Evolutionary conservation across 306 rosid species (phyloP), one percentile per base, ranked within the genome.

Genomic region (Cicer arietinum): DNA sequence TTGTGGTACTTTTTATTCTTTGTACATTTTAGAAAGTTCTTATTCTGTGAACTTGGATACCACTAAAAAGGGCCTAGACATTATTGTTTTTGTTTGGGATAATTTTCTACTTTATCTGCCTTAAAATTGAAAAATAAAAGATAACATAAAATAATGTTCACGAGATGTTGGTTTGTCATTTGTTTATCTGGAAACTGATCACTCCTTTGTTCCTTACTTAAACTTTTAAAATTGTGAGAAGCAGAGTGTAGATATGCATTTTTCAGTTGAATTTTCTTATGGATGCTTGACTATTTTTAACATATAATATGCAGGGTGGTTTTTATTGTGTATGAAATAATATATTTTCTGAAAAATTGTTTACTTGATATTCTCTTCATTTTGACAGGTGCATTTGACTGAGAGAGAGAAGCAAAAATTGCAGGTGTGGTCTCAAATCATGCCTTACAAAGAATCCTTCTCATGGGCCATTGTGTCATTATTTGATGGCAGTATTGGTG

Each of bases 371-470:
- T 75, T 74, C 58, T 77, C 51, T 82, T 74, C 74, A 44, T 67
- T 69, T 79, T 79, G 67, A 76, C 93, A 94, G 99, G 99, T 77
- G 76, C 92, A 89, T 62, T 85, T 94, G 93, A 81, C 85, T 79
- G 99, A 94, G 87, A 90, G 96, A 88, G 99, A 94, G 77, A 94
- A 82, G 90, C 99, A 94, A 80, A 94, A 94, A 80, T 88, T 94
- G 88, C 97, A 92, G 96, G 96, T 94, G 91, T 94, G 99, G 99
- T 92, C 99, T 88, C 92, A 92, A 82, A 82, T 94, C 88, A 92
- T 94, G 99, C 99, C 99, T 80, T 92, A 86, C 93, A 89, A 87
- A 92, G 99, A 94, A 88, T 89, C 97, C 86, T 94, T 94, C 41
- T 86, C 97, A 69, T 94, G 99, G 99, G 88, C 99, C 74, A 78